Conservation (phyloP, 306 rosid species). For the Biancaea sappan region DNA sequence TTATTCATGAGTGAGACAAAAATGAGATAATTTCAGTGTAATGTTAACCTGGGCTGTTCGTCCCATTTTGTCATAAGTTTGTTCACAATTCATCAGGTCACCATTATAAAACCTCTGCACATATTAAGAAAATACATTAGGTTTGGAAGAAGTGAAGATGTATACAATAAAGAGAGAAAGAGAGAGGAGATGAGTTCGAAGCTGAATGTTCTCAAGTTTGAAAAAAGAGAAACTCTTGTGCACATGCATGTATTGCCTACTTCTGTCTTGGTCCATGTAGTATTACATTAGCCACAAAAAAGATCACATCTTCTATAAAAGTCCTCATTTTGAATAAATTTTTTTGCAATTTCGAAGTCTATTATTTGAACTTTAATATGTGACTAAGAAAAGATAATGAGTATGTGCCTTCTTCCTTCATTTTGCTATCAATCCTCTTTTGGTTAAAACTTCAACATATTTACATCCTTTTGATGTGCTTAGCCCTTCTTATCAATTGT, state of each 20-base stretch:
- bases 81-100: conserved; percentile 77
- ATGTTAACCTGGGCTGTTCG: conserved; percentile 87
- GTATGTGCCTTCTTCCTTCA: neutral
- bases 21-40: conserved; percentile 14
- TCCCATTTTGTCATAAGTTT: conserved; percentile 82
- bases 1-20: neutral
- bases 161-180: neutral
- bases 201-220: conserved; percentile 15
- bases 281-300: conserved; percentile 15
- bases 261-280: conserved; percentile 25
- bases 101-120: conserved; percentile 79
- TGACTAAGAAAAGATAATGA: neutral
- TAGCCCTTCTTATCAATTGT: conserved; percentile 4
- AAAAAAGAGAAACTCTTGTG: conserved; percentile 20
- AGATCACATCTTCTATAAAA: neutral
- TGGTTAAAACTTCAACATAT: conserved; percentile 12
- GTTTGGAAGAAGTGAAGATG: conserved; percentile 11
- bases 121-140: conserved; percentile 29
- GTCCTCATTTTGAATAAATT: neutral
- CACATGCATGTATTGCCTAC: neutral
- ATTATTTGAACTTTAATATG: neutral
- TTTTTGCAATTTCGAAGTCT: neutral
- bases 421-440: conserved; percentile 13
- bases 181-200: conserved; percentile 11
- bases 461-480: conserved; percentile 23